Percentiles rank a stretch among this genome's conserved stretches.
Evolutionary conservation across 2,329 filamentous ascomycete species (phyloP).

Genomic region (Rugonectria rugulosa): DNA sequence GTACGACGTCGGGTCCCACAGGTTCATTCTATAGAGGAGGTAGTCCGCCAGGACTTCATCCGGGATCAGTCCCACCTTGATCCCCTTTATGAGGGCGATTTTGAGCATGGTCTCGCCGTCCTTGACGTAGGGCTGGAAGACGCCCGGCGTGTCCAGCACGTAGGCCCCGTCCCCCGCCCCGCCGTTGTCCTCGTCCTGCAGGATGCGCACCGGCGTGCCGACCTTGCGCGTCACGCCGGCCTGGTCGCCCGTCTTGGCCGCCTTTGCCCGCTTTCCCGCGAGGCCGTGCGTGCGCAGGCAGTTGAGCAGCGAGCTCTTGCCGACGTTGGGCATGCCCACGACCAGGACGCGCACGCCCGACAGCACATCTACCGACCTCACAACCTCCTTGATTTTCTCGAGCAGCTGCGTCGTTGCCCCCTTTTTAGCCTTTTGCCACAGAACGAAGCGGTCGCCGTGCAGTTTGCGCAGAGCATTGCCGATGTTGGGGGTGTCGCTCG

Average conservation of each 20-base stretch:
- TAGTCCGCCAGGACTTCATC: slow-evolving; percentile 86
- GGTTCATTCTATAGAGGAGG: slow-evolving; percentile 84
- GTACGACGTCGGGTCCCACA: slow-evolving; percentile 69
- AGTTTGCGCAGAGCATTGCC: slow-evolving; percentile 42
- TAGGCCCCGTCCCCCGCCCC: slow-evolving; percentile 72
- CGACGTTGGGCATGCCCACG: slow-evolving; percentile 97
- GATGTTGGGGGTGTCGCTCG: slow-evolving; percentile 46
- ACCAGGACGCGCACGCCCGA: slow-evolving; percentile 85
- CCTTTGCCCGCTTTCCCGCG: slow-evolving; percentile 64
- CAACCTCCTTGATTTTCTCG: slow-evolving; percentile 43
- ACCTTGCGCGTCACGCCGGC: slow-evolving; percentile 92
- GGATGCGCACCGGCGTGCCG: slow-evolving; percentile 80
- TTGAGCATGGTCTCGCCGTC: slow-evolving; percentile 92
- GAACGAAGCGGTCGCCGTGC: slow-evolving; percentile 47
- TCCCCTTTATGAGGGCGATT: slow-evolving; percentile 87
- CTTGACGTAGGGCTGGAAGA: slow-evolving; percentile 91
- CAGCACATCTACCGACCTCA: slow-evolving; percentile 59
- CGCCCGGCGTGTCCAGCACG: slow-evolving; percentile 89
- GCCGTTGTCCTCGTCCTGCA: slow-evolving; percentile 51
- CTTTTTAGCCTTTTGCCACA: slow-evolving; percentile 52
- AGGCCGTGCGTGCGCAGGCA: slow-evolving; percentile 74
- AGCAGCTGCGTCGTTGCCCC: slow-evolving; percentile 50
- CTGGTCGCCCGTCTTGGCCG: slow-evolving; percentile 82
- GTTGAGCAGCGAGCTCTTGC: slow-evolving; percentile 95
- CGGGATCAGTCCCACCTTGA: slow-evolving; percentile 87